Conservation (phyloP, 148 eudicot genomes). For the Heliosperma pusillum region DNA sequence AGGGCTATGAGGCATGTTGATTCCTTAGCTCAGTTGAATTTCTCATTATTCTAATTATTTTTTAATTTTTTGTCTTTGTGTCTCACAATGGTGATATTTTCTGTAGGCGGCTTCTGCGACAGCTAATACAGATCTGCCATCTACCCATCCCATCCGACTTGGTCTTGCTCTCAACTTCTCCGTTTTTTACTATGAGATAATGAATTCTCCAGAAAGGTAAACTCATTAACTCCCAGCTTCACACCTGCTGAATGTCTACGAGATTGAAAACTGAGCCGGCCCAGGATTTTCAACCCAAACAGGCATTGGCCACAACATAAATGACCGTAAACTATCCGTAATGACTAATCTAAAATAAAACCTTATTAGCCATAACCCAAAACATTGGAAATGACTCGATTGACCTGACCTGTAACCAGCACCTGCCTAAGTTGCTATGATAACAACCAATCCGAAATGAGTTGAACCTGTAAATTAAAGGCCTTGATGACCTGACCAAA, state of each 20-base stretch:
- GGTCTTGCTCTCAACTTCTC: constrained; percentile 99
- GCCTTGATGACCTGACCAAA: not conserved
- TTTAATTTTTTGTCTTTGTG: not conserved
- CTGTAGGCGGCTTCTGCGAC: constrained; percentile 77
- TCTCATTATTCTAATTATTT: not conserved
- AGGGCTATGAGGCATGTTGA: constrained; percentile 82
- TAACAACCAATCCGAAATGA: no score
- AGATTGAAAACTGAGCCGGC: no score
- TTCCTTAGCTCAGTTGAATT: not conserved
- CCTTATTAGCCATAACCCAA: not conserved
- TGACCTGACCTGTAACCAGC: constrained; percentile 34
- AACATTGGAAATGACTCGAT: not conserved
- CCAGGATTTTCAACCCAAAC: constrained; percentile 17
- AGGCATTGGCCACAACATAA: no score
- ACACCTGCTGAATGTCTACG: not conserved
- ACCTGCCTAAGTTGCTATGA: no score
- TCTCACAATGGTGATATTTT: constrained; percentile 13
- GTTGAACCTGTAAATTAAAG: no score
- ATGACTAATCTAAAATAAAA: no score
- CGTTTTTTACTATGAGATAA: constrained; percentile 89
- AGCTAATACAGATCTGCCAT: constrained; percentile 87
- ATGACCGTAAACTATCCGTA: no score
- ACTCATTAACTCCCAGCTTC: not conserved
- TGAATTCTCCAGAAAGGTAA: constrained; percentile 95
- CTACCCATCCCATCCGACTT: constrained; percentile 94